Evolutionary conservation across 75 land plant genomes (phyloP), one percentile per base, ranked within the genome.

Genomic region (Picea sitchensis): DNA sequence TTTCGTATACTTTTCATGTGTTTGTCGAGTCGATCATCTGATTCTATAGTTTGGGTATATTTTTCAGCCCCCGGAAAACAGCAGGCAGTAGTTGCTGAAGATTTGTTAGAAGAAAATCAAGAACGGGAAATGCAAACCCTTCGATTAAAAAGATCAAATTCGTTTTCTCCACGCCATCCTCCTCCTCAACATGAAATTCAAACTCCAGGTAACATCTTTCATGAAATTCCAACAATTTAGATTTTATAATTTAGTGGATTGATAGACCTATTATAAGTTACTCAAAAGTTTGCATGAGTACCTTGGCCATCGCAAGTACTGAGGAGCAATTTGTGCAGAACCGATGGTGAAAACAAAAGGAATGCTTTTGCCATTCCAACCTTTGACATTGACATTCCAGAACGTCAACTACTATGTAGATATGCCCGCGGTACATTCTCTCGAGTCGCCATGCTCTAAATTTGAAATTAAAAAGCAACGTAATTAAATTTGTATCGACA

Each of bases 401-500:
- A 78, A 93, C 31, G 65, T 93, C 26, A 82, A 44, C 34, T 93
- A 93, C 78, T 86, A 86, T 20, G 92, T 93, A 3, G 96, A 91
- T 80, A 93, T 93, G 96, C 96, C 96, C 41, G 76, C 76, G 84
- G 96, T 93, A 85, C 58, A 89, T 64, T 54, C 64, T 41, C 44
- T 41, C 44, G 44, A 41, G 44, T 41, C 5, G 5, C 44, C 44
- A 4, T 41, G 44, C 4, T 41, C 5, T 41, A 41, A 5, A 41
- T 41, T 41, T 41, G 5, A 41, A 41, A 4, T 4, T 41, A 41
- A 41, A 41, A 0, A 41, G 5, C 44, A 26, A 26, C 26, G 0
- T 26, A 26, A 26, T 26, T 26, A 26, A 26, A 26, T 26, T 26
- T 26, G 38, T 36, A 0, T 38, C 41, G 5, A 32, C 30, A 32